Evolutionary conservation across 148 eudicot species (phyloP), one percentile per base, ranked within the genome.

Genomic region (Persicaria tinctoria): DNA sequence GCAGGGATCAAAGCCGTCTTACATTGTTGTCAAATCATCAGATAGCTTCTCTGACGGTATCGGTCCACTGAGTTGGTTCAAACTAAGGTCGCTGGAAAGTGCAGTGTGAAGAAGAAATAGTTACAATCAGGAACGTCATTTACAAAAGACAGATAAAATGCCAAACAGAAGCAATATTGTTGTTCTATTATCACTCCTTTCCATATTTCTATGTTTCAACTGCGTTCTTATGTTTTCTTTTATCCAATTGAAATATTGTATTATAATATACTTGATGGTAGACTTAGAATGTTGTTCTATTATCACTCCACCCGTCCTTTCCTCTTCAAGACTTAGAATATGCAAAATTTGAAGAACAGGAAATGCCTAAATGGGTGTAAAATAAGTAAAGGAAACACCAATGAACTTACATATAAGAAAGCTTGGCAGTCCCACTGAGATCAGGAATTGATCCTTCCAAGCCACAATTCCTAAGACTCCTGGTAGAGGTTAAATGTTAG

Each of bases 381-480:
- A 50, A 0, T 12, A 50, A 50, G 9, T 9, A 50, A 50, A 50
- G 53, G 13, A 12, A 50, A 8, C 14, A 0, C 53, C 12, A 50
- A 50, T 12, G 14, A 50, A 83, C 98, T 84, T 86, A 93, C 98
- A 91, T 68, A 83, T 81, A 93, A 79, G 83, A 83, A 78, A 93
- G 95, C 54, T 79, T 74, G 71, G 87, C 57, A 55, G 89, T 83
- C 46, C 78, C 48, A 80, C 91, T 88, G 68, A 93, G 82, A 84
- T 90, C 95, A 79, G 97, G 98, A 38, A 94, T 50, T 62, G 79
- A 59, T 85, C 98, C 98, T 70, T 75, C 79, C 82, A 94, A 80
- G 81, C 89, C 77, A 79, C 97, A 94, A 77, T 94, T 89, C 83
- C 96, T 85, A 59, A 94, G 85, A 79, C 98, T 94, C 82, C 98